These are phyloP conservation scores for Phytophthora constricta DNA, from an alignment of 352 stramenopile genomes.

Conservation along the genomic window DNA sequence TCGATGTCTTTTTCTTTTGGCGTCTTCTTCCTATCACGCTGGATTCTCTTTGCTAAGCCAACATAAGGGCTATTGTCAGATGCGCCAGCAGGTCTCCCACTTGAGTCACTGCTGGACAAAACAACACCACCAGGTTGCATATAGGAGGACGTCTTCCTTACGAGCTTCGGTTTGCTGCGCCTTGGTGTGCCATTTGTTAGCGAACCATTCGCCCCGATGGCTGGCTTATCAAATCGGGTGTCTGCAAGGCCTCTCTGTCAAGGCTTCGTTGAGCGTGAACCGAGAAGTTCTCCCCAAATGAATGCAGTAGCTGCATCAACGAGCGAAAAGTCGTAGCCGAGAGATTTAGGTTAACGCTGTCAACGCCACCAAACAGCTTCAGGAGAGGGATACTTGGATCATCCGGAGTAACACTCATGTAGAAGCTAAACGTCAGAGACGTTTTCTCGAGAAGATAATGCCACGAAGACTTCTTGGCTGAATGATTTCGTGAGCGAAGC, in stretches of 20 bases:
- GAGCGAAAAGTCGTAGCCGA: conserved; percentile 65
- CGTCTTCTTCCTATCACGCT: conserved; percentile 47
- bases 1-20: conserved; percentile 61
- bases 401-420: conserved; percentile 78
- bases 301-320: conserved; percentile 65
- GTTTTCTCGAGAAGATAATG: conserved; percentile 80
- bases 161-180: conserved; percentile 40
- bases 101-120: conserved; percentile 37
- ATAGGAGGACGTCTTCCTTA: conserved; percentile 38
- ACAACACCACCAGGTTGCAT: conserved; percentile 25
- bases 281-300: conserved; percentile 75
- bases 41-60: conserved; percentile 42
- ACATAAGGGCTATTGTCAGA: conserved; percentile 46
- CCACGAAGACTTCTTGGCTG: conserved; percentile 41
- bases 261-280: conserved; percentile 43
- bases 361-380: conserved; percentile 76
- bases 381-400: conserved; percentile 81
- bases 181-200: conserved; percentile 13
- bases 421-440: conserved; percentile 73
- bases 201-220: conserved; percentile 2
- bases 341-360: conserved; percentile 78
- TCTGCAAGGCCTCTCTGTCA: conserved; percentile 30
- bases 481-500: conserved; percentile 26
- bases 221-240: conserved; percentile 10
- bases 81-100: conserved; percentile 17